Conservation (phyloP, 306 rosid genomes). For the Fragaria vesca region DNA sequence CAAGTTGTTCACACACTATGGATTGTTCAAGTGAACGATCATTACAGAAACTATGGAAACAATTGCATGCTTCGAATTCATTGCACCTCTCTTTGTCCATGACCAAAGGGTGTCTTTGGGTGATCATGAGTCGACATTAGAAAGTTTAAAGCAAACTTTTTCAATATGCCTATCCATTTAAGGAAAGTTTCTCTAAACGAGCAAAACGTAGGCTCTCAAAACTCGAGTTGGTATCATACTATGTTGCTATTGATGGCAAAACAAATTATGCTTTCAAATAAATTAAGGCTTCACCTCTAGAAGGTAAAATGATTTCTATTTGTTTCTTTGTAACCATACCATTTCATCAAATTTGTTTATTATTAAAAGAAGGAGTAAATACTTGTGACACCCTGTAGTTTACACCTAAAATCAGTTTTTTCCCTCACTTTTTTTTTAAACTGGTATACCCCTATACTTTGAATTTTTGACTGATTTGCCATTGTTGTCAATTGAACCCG, state of each 20-base stretch:
- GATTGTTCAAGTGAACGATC: background rate
- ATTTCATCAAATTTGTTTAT: too few relatives aligned
- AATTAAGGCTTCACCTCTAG: background rate
- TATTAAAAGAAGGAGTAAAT: too few relatives aligned
- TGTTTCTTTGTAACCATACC: background rate
- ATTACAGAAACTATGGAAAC: background rate
- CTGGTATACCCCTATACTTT: too few relatives aligned
- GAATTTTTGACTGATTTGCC: too few relatives aligned
- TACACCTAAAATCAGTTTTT: too few relatives aligned
- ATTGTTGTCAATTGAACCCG: too few relatives aligned
- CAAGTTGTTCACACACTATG: too few relatives aligned
- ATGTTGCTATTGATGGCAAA: background rate
- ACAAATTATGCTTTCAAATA: background rate
- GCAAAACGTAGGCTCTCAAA: conserved; percentile 5
- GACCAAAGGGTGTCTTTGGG: conserved; percentile 8
- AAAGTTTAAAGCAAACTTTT: conserved; percentile 18
- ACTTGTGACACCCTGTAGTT: too few relatives aligned
- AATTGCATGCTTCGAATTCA: background rate
- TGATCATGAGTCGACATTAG: conserved; percentile 9
- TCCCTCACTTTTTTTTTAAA: too few relatives aligned
- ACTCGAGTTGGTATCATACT: background rate
- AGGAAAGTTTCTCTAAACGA: conserved; percentile 17
- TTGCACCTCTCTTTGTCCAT: background rate
- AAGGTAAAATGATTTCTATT: background rate
- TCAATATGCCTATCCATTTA: conserved; percentile 13